Base-by-base conservation (phyloP, 495 filamentous ascomycete species). In the Echria macrotheca region DNA sequence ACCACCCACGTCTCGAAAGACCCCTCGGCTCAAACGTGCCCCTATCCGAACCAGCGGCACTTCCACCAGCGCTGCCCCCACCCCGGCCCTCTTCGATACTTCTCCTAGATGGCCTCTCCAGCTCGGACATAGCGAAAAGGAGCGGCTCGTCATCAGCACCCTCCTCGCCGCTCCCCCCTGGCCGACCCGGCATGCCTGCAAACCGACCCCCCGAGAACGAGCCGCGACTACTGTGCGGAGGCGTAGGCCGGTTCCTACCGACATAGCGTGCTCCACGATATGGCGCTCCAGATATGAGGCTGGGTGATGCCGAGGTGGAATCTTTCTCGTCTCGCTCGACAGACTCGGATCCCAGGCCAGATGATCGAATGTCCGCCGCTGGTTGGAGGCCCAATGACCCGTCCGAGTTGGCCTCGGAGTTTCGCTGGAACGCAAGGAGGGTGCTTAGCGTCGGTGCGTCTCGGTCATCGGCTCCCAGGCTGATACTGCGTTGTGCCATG, bases 121-220 rank as follows among this genome's bases (percentile, higher is more conserved):
- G 79, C 57, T 95, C 89, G 48, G 85, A 90, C 86, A 95, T 91
- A 32, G 86, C 84, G 59, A 95, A 95, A 14, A 94, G 67, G 8
- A 95, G 66, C 21, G 85, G 85, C 65, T 95, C 89, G 14, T 91
- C 89, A 46, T 94, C 89, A 36, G 64, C 56, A 1, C 75, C 77
- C 8, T 71, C 70, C 39, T 74, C 68, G 10, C 45, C 72, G 73
- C 17, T 75, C 74, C 49, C 77, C 77, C 23, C 70, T 72, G 29
- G 19, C 74, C 49, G 77, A 78, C 23, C 70, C 72, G 29, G 19
- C 23, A 14, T 6, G 9, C 15, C 23, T 0, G 33, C 17, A 4
- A 39, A 48, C 71, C 78, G 31, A 78, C 77, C 24, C 73, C 49
- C 40, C 8, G 60, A 57, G 21, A 61, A 61, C 25, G 59, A 63